These are phyloP conservation scores for Ophiocordyceps camponoti-rufipedis DNA, from an alignment of 2,329 filamentous ascomycete species.

Conservation along the genomic window DNA sequence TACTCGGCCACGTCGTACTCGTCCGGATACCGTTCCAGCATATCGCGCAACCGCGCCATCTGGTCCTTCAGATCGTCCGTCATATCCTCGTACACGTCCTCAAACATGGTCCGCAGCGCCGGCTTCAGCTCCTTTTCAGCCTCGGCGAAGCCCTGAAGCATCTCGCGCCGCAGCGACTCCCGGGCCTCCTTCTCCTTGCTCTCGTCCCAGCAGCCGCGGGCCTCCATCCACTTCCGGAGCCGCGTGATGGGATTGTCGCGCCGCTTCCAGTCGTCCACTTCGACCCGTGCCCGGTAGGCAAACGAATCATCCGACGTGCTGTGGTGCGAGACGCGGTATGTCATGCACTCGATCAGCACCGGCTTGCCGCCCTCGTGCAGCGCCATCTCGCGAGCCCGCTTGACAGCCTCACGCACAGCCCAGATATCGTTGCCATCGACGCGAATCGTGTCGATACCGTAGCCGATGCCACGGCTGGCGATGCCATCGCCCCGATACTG, in stretches of 20 bases:
- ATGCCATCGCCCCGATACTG: conserved; percentile 88
- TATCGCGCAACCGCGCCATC: conserved; percentile 50
- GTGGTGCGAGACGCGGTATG: conserved; percentile 94
- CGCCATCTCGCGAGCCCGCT: conserved; percentile 58
- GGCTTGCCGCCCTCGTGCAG: conserved; percentile 65
- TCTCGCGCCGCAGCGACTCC: conserved; percentile 47
- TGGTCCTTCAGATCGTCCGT: conserved; percentile 65
- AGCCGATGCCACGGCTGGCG: conserved; percentile 68
- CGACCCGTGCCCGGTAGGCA: conserved; percentile 79
- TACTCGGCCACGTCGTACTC: conserved; percentile 75
- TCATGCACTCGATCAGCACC: conserved; percentile 87
- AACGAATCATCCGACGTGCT: conserved; percentile 95
- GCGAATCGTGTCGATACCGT: conserved; percentile 84
- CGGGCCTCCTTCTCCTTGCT: conserved; percentile 58
- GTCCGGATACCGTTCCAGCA: conserved; percentile 70
- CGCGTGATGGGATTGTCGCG: conserved; percentile 78
- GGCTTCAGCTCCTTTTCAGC: conserved; percentile 73
- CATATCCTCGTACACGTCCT: conserved; percentile 75
- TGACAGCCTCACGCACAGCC: conserved; percentile 66
- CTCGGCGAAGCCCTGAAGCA: conserved; percentile 68
- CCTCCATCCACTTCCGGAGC: conserved; percentile 80
- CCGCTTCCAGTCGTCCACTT: conserved; percentile 91
- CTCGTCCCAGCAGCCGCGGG: conserved; percentile 68
- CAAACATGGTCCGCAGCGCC: conserved; percentile 54
- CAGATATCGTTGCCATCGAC: conserved; percentile 93